Evolutionary conservation across 176 grass and related monocot species (phyloP), one percentile per base, ranked within the genome.

Genomic region (Musa schizocarpa): DNA sequence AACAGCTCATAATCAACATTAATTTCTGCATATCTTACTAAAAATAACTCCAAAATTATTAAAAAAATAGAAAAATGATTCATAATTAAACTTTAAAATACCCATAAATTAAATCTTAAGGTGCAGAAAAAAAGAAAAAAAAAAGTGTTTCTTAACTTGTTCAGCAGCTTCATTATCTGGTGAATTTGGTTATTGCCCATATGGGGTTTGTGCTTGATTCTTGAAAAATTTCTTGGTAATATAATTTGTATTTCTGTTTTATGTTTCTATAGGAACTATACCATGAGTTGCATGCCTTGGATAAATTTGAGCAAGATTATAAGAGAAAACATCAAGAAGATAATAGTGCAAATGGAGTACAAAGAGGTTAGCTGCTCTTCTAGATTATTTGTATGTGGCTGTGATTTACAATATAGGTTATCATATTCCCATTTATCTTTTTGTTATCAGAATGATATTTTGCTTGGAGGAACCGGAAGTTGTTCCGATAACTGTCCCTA

Each of bases 271-370:
- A 97, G 93, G 90, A 97, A 87, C 63, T 97, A 66, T 97, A 97
- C 78, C 93, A 97, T 72, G 93, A 97, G 76, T 88, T 97, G 74
- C 93, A 97, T 87, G 90, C 93, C 17, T 80, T 93, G 82, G 93
- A 97, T 92, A 90, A 83, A 90, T 93, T 90, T 92, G 87, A 93
- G 74, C 85, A 92, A 80, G 93, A 97, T 64, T 93, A 82, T 82
- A 82, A 74, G 56, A 91, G 87, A 54, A 97, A 92, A 82, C 80
- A 86, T 34, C 85, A 93, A 61, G 93, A 93, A 85, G 93, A 97
- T 71, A 84, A 91, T 85, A 82, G 58, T 78, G 79, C 86, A 75
- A 86, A 53, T 87, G 83, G 68, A 50, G 68, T 54, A 49, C 89
- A 90, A 85, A 90, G 87, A 97, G 90, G 93, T 97, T n/a, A 78